Evolutionary conservation across 1,284 basidiomycete genomes (phyloP), one percentile per base, ranked within the genome.

Genomic region (Pseudozyma pruni): DNA sequence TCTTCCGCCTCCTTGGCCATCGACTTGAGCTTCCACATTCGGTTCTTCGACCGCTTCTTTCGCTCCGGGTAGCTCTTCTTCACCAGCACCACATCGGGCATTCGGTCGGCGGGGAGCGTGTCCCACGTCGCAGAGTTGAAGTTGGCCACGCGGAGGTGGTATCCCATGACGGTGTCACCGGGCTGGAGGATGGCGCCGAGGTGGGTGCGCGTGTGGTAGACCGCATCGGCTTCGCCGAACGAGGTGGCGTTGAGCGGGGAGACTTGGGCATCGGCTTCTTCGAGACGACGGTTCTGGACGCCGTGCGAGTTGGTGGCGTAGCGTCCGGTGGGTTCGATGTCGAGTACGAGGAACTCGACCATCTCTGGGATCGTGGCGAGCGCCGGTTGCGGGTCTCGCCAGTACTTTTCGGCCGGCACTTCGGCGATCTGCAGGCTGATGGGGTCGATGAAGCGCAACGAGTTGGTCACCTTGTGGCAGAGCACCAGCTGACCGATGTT

Each of bases 61-160:
- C 93, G 85, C 84, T 95, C 92, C 44, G 94, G 96, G 84, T 97
- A 98, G 56, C 92, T 88, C 87, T 98, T 98, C 85, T 92, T 91
- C 68, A 97, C 91, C 16, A 98, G 88, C 29, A 98, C 88, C 68
- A 98, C 89, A 78, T 98, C 93, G 0, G 95, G 96, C 66, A 95
- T 86, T 43, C 90, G 88, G 43, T 87, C 86, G 16, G 63, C 27
- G 11, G 81, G 78, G 3, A 98, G 85, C n/a, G 86, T 83, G 32
- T 94, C 90, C 81, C 90, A 98, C 41, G 89, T 89, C 45, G 90
- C 89, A 61, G 90, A 92, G 86, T 98, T 98, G 86, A 91, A 97
- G 86, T 98, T 98, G 62, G 91, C 86, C 66, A 90, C 88, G 17
- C 89, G 89, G 57, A 98, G 87, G 83, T 92, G 89, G 86, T 93